These are phyloP conservation scores for Cyclostephanos tholiformis DNA, from an alignment of 108 stramenopile species.

Conservation along the genomic window DNA sequence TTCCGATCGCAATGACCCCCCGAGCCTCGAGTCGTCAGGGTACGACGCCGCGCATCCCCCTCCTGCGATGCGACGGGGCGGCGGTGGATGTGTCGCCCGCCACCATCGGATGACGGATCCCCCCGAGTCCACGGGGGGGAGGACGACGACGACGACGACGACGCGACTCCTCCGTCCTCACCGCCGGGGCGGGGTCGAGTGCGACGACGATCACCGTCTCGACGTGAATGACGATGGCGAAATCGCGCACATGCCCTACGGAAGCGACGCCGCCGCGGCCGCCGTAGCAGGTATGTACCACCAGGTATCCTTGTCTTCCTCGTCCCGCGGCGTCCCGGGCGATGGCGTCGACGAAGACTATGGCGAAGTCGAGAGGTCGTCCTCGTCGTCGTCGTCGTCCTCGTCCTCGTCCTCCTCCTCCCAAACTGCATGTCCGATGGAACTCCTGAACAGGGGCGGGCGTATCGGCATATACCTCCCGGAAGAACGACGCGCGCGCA, in stretches of 20 bases:
- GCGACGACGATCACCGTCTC: not conserved
- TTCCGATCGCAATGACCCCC: not conserved
- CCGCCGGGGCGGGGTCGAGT: no score
- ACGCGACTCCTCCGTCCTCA: no score
- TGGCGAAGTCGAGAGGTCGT: slow-evolving; percentile 3
- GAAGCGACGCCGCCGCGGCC: slow-evolving; percentile 55
- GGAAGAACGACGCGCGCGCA: slow-evolving; percentile 88
- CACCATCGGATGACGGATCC: no score
- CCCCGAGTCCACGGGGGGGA: no score
- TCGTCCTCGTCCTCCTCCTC: not conserved
- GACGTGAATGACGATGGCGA: no score
- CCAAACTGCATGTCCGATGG: slow-evolving; percentile 78
- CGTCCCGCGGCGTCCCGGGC: slow-evolving; percentile 5
- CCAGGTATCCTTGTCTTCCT: slow-evolving; percentile 10
- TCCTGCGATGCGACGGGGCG: no score
- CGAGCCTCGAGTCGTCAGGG: no score
- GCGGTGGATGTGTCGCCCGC: no score
- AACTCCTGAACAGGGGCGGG: slow-evolving; percentile 86
- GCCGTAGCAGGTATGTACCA: slow-evolving; percentile 39
- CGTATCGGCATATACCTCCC: slow-evolving; percentile 95
- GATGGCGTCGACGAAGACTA: not conserved
- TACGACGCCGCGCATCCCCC: no score
- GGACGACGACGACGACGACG: no score
- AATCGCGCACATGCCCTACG: slow-evolving; percentile 50
- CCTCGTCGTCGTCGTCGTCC: slow-evolving; percentile 18